Percentiles rank a stretch among this genome's conserved stretches.
These are phyloP conservation scores for Plasmodium fragile DNA, from an alignment of 169 alveolate genomes.

Conservation along the genomic window DNA sequence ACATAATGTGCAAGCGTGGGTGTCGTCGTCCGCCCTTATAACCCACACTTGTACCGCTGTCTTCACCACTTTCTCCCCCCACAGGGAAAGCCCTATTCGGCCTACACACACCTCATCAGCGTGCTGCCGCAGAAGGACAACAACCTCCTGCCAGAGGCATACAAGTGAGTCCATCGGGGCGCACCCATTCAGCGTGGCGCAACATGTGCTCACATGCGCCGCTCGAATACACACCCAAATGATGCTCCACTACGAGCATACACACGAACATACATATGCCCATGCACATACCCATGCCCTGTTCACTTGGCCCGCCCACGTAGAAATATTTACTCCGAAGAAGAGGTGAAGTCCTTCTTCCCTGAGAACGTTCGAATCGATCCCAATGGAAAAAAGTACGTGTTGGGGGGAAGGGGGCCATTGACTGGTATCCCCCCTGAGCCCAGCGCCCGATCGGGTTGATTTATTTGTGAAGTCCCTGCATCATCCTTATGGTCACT, in stretches of 20 bases:
- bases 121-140: slow-evolving; percentile 74
- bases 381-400: slow-evolving; percentile 74
- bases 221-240: not conserved
- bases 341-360: slow-evolving; percentile 73
- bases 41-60: not conserved
- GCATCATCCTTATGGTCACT: not conserved
- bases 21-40: not conserved
- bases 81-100: slow-evolving; percentile 74
- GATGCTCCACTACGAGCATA: not conserved
- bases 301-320: not conserved
- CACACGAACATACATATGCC: too few species aligned
- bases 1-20: not conserved
- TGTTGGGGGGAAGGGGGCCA: not conserved
- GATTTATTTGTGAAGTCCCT: not conserved
- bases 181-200: not conserved
- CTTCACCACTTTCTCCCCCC: not conserved
- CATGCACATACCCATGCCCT: not conserved
- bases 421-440: not conserved
- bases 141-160: slow-evolving; percentile 71
- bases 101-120: slow-evolving; percentile 64
- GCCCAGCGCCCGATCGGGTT: not conserved
- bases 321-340: slow-evolving; percentile 68
- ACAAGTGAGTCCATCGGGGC: slow-evolving; percentile 13
- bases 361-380: slow-evolving; percentile 72
- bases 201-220: not conserved